These are phyloP conservation scores for Aspergillus vadensis DNA, from an alignment of 2,329 filamentous ascomycete species.

Conservation along the genomic window DNA sequence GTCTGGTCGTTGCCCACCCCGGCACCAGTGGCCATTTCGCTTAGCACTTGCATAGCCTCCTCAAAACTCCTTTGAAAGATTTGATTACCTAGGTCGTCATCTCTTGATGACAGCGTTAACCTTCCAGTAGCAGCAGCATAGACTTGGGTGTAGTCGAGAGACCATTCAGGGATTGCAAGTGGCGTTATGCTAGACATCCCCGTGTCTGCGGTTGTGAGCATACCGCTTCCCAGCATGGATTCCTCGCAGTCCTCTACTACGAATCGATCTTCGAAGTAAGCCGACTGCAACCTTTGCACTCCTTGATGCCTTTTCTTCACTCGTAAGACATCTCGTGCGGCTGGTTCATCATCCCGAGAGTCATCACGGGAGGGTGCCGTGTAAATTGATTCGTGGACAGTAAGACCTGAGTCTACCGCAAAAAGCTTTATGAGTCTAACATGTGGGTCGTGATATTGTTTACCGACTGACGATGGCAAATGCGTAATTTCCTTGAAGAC, in stretches of 20 bases:
- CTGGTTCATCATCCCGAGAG: slow-evolving; percentile 14
- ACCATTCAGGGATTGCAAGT: slow-evolving; percentile 29
- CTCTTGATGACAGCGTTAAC: slow-evolving; percentile 7
- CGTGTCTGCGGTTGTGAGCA: slow-evolving; percentile 10
- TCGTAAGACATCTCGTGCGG: slow-evolving; percentile 25
- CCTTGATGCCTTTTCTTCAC: slow-evolving; percentile 24
- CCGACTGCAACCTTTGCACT: slow-evolving; percentile 11
- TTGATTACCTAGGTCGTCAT: not conserved
- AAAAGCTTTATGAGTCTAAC: slow-evolving; percentile 41
- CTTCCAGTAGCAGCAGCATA: slow-evolving; percentile 31
- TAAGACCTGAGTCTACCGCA: slow-evolving; percentile 33
- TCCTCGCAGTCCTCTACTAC: slow-evolving; percentile 44
- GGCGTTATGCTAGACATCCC: slow-evolving; percentile 15
- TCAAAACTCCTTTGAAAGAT: slow-evolving; percentile 21
- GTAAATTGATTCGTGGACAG: slow-evolving; percentile 41
- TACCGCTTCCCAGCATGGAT: slow-evolving; percentile 17
- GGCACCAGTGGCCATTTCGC: slow-evolving; percentile 11
- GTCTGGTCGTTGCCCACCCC: slow-evolving; percentile 11
- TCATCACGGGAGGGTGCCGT: slow-evolving; percentile 17
- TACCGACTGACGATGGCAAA: slow-evolving; percentile 18
- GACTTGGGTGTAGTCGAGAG: slow-evolving; percentile 31
- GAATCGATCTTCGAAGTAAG: slow-evolving; percentile 31
- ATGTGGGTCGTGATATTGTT: slow-evolving; percentile 21
- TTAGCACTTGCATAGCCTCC: slow-evolving; percentile 27
- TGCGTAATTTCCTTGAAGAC: slow-evolving; percentile 37